Evolutionary conservation across 768 basidiomycete genomes (phyloP).

Genomic region (Boletus barrowsii): DNA sequence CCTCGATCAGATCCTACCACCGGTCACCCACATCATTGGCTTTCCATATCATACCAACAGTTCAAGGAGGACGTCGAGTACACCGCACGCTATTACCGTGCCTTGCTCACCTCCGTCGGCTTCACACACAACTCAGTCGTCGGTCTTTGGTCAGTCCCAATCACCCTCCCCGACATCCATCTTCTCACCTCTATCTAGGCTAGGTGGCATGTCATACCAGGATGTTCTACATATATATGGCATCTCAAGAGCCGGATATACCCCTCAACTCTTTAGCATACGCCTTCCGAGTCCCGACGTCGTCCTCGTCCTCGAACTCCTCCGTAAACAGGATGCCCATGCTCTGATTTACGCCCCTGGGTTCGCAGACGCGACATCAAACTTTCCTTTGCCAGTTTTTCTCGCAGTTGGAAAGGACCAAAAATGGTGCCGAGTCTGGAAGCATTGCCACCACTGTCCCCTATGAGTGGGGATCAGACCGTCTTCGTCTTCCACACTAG

Average conservation of each 20-base stretch:
- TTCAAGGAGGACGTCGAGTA: conserved; percentile 65
- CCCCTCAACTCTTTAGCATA: conserved; percentile 76
- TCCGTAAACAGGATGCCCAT: conserved; percentile 55
- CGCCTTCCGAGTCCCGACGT: conserved; percentile 72
- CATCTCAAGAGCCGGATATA: conserved; percentile 70
- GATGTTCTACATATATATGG: conserved; percentile 75
- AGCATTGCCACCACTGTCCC: conserved; percentile 43
- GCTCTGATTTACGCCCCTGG: conserved; percentile 65
- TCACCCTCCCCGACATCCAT: background rate
- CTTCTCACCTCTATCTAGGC: conserved; percentile 41
- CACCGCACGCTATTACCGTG: conserved; percentile 63
- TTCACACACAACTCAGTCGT: conserved; percentile 58
- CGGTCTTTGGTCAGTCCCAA: conserved; percentile 62
- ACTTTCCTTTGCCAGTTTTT: conserved; percentile 49
- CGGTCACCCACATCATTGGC: conserved; percentile 50
- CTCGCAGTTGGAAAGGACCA: conserved; percentile 39
- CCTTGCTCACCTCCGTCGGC: conserved; percentile 41
- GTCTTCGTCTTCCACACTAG: conserved; percentile 78
- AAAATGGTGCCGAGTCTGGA: conserved; percentile 36
- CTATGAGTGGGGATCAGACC: conserved; percentile 37
- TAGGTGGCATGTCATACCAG: conserved; percentile 67
- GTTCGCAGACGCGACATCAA: conserved; percentile 42
- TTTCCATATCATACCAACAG: conserved; percentile 57
- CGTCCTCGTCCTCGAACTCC: conserved; percentile 64
- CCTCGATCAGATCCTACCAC: conserved; percentile 47